Conservation (phyloP, 352 stramenopile genomes). For the Albugo candida region DNA sequence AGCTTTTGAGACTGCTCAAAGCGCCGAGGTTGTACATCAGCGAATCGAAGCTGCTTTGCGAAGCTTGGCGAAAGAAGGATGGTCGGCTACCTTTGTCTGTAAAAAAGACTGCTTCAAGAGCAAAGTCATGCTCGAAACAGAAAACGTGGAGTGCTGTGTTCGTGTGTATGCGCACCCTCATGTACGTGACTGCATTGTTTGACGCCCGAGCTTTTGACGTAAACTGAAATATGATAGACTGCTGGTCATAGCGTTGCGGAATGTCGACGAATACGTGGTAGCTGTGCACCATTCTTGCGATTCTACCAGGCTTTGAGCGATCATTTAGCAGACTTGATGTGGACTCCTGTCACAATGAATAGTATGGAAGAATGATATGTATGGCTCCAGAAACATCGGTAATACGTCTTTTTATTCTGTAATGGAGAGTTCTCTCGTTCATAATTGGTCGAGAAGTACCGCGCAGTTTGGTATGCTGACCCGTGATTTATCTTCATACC, state of each 20-base stretch:
- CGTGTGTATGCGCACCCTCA: slow-evolving; percentile 51
- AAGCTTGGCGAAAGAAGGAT: slow-evolving; percentile 8
- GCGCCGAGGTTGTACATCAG: slow-evolving; percentile 25
- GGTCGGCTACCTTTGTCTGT: slow-evolving; percentile 20
- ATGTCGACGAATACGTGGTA: slow-evolving; percentile 46
- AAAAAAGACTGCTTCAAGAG: slow-evolving; percentile 58
- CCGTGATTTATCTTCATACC: too few species aligned
- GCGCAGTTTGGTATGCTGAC: too few species aligned
- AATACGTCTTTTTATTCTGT: too few species aligned
- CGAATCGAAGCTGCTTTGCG: slow-evolving; percentile 30
- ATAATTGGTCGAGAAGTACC: too few species aligned
- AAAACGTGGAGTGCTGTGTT: slow-evolving; percentile 30
- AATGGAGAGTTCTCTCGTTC: too few species aligned
- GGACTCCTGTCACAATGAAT: neutral
- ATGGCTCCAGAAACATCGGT: too few species aligned
- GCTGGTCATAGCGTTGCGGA: slow-evolving; percentile 38
- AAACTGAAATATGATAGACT: slow-evolving; percentile 10
- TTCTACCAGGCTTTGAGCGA: slow-evolving; percentile 45
- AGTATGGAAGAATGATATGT: too few species aligned
- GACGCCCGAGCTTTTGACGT: neutral
- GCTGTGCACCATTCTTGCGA: slow-evolving; percentile 51
- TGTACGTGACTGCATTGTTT: slow-evolving; percentile 14
- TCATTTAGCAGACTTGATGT: slow-evolving; percentile 31
- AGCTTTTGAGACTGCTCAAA: slow-evolving; percentile 38
- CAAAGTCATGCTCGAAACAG: slow-evolving; percentile 34